Evolutionary conservation across 2,329 filamentous ascomycete species (phyloP), one percentile per base, ranked within the genome.

Genomic region (Colletotrichum sp.): DNA sequence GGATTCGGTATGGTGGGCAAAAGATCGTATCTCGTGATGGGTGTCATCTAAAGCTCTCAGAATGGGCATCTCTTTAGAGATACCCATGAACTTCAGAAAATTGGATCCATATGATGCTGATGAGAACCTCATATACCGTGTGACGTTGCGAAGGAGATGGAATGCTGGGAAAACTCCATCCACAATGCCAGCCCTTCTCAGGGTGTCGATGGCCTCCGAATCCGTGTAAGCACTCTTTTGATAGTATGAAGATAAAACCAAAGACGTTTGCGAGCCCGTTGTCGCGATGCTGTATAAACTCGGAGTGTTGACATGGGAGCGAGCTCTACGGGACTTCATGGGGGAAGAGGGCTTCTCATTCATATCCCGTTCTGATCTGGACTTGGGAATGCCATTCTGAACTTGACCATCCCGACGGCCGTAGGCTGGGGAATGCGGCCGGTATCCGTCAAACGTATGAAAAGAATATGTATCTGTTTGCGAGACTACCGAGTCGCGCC

Each of bases 41-140:
- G 87, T 89, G 68, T 87, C 86, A 76, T 90, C 87, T 71, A 85
- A 81, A 18, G 84, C 83, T 24, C 77, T 78, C 13, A 87, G 72
- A 3, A 84, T 80, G 4, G 88, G 85, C 81, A 89, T 83, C 62
- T 90, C 83, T 77, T 89, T 89, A 0, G 87, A 88, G 32, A 94
- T 92, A 3, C 92, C 92, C 85, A 93, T 88, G 26, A 93, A 86
- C 71, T 90, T 90, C 64, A 94, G 86, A 76, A 94, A 93, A 62
- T 89, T 88, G 1, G 91, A 91, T 0, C 92, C 92, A 72, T 94
- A 94, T 0, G 91, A 91, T 1, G 92, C 92, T 3, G 92, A 93
- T 2, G 92, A 92, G 79, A 93, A 94, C 5, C 91, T 88, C 85
- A 93, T 92, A 77, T 93, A 94, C 44, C 92, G 87, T 4, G 89